Conservation (phyloP, 23 red algal genomes). For the Agarophyton chilense region DNA sequence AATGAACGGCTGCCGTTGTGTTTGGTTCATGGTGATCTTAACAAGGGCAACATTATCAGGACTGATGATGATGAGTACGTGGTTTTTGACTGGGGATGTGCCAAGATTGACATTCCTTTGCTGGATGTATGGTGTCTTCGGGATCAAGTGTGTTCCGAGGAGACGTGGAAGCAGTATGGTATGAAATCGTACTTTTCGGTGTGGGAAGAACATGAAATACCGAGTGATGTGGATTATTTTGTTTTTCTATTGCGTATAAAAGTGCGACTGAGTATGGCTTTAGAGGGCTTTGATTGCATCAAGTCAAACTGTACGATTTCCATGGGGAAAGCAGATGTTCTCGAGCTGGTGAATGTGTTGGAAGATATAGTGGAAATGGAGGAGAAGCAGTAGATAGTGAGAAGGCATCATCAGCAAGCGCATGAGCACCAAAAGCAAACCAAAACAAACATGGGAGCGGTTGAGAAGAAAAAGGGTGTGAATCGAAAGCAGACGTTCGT, state of each 20-base stretch:
- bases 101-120: neutral
- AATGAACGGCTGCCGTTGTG: neutral
- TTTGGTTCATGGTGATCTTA: neutral
- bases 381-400: neutral
- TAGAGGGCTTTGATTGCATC: neutral
- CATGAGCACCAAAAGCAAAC: too few relatives aligned
- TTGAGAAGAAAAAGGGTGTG: too few relatives aligned
- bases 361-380: neutral
- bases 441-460: too few relatives aligned
- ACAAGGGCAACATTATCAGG: neutral
- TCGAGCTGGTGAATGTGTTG: neutral
- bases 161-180: neutral
- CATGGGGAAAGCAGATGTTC: neutral
- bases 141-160: neutral
- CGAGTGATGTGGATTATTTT: neutral
- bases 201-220: neutral
- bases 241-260: neutral
- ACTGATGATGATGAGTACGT: neutral
- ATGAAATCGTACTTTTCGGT: neutral
- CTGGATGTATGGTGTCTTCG: neutral
- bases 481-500: too few relatives aligned
- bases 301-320: neutral
- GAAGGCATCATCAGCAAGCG: too few relatives aligned
- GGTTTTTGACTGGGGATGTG: neutral
- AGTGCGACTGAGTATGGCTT: neutral